phyloP scores from a whole-genome alignment of 306 rosid genomes.

The Alnus glutinosa region DNA sequence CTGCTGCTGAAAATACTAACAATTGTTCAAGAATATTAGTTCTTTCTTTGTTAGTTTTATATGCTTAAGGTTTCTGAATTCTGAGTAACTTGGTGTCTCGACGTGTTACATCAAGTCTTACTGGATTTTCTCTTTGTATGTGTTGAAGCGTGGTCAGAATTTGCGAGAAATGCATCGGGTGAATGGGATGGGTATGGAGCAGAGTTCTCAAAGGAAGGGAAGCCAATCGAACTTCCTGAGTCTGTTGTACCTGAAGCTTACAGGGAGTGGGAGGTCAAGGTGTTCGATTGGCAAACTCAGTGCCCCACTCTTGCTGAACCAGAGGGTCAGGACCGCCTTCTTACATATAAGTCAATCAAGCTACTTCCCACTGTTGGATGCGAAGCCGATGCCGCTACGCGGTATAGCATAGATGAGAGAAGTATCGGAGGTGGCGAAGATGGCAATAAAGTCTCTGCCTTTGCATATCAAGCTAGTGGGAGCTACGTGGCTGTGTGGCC shows the following conservation, averaged over 20 bases:
- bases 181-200: slow-evolving; percentile 99
- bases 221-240: slow-evolving; percentile 77
- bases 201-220: slow-evolving; percentile 75
- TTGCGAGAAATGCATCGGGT: slow-evolving; percentile 77
- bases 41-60: too few relatives aligned
- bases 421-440: slow-evolving; percentile 43
- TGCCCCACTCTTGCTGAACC: slow-evolving; percentile 92
- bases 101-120: neutral
- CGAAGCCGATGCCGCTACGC: slow-evolving; percentile 94
- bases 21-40: neutral
- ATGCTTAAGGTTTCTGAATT: neutral
- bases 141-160: slow-evolving; percentile 73
- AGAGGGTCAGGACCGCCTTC: slow-evolving; percentile 31
- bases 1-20: neutral
- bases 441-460: slow-evolving; percentile 43
- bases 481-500: slow-evolving; percentile 79
- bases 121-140: slow-evolving; percentile 16
- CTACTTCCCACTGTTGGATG: slow-evolving; percentile 96
- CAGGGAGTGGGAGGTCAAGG: slow-evolving; percentile 92
- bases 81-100: neutral
- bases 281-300: slow-evolving; percentile 96
- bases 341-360: slow-evolving; percentile 64
- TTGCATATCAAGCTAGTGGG: slow-evolving; percentile 82
- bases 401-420: slow-evolving; percentile 62
- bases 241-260: slow-evolving; percentile 84